Evolutionary conservation across 2,329 filamentous ascomycete genomes (phyloP).

Genomic region (Colletotrichum destructivum): DNA sequence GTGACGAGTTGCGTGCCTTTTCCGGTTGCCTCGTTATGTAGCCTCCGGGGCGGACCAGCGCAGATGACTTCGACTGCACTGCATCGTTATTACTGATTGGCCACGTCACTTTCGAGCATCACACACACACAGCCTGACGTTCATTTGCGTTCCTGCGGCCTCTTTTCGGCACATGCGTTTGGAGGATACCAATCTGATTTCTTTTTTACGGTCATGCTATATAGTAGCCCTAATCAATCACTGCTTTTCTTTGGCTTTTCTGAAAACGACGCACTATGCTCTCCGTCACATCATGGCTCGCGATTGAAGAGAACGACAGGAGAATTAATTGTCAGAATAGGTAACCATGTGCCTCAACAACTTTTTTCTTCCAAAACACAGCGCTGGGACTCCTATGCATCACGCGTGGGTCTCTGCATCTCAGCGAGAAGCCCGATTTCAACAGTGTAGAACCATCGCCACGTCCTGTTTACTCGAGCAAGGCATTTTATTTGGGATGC

Average conservation of each 20-base stretch:
- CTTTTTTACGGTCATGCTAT: constrained; percentile 4
- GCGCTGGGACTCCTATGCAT: constrained; percentile 16
- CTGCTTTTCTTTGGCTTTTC: neutral
- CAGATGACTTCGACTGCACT: constrained; percentile 21
- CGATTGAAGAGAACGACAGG: neutral
- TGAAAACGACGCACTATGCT: neutral
- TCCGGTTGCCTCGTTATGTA: constrained; percentile 30
- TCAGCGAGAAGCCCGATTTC: constrained; percentile 17
- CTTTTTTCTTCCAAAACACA: constrained; percentile 8
- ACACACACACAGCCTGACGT: constrained; percentile 29
- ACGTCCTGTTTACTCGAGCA: constrained; percentile 1
- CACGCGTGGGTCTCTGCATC: constrained; percentile 4
- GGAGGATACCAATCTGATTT: constrained; percentile 39
- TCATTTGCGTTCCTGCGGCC: constrained; percentile 11
- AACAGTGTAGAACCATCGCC: constrained; percentile 26
- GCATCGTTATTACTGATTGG: constrained; percentile 19
- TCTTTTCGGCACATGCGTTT: constrained; percentile 9
- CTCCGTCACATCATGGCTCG: too few species aligned
- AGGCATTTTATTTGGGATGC: neutral
- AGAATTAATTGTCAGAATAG: neutral
- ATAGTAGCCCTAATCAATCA: constrained; percentile 25
- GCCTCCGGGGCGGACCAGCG: constrained; percentile 20
- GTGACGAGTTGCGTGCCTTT: neutral
- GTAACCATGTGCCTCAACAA: neutral
- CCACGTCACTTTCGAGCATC: constrained; percentile 2